Evolutionary conservation across 345 rosid genomes (phyloP).

Genomic region (Camelina sativa): DNA sequence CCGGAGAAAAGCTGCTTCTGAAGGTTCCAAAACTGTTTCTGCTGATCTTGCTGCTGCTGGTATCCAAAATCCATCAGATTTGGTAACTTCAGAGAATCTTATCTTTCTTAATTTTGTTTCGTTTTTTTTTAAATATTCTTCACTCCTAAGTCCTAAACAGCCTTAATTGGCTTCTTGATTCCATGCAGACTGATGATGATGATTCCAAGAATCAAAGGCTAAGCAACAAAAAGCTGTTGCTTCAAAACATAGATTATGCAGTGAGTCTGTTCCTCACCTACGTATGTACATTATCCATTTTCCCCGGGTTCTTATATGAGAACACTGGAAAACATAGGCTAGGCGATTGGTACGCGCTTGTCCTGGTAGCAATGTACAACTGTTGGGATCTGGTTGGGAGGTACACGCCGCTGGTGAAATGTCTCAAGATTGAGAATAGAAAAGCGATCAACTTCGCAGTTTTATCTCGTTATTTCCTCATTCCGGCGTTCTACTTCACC

Average conservation of each 20-base stretch:
- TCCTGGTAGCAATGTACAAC: conserved; percentile 69
- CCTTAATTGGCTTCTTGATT: conserved; percentile 11
- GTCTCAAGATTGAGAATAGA: conserved; percentile 71
- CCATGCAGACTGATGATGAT: conserved; percentile 49
- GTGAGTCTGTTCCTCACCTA: conserved; percentile 66
- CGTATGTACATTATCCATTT: conserved; percentile 72
- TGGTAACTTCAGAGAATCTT: conserved; percentile 28
- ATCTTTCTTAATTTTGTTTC: background rate
- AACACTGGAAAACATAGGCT: conserved; percentile 72
- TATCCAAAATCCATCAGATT: conserved; percentile 49
- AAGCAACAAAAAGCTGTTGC: conserved; percentile 60
- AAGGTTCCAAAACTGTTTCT: conserved; percentile 87
- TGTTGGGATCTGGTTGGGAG: conserved; percentile 71
- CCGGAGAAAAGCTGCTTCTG: conserved; percentile 77
- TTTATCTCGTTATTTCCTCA: conserved; percentile 61
- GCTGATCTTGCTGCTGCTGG: conserved; percentile 97
- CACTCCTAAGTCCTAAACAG: too few relatives aligned
- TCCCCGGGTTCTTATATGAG: conserved; percentile 86
- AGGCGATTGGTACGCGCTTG: conserved; percentile 75
- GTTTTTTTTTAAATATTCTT: background rate
- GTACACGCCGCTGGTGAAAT: conserved; percentile 61
- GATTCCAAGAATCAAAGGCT: conserved; percentile 50
- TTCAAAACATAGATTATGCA: conserved; percentile 67
- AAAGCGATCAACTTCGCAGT: conserved; percentile 56
- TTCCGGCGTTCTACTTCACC: conserved; percentile 89